Conservation (phyloP, 371 early-diverging fungal species). For the Actinomortierella wolfii region DNA sequence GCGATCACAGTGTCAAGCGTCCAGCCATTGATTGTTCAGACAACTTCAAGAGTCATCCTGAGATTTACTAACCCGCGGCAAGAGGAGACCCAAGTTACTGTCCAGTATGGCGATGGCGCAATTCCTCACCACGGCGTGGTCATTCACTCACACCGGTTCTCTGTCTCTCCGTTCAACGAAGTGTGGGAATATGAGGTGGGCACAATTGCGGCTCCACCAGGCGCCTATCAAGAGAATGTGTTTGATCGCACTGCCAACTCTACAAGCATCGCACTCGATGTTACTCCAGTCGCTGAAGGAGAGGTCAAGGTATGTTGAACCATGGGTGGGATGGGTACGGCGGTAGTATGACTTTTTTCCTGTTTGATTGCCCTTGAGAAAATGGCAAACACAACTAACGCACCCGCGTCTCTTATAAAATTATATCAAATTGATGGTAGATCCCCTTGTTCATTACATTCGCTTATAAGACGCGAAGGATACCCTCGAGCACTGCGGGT, state of each 20-base stretch:
- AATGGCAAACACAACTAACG: not conserved
- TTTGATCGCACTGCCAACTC: conserved; percentile 64
- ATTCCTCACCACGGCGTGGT: conserved; percentile 49
- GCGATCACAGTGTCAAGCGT: conserved; percentile 71
- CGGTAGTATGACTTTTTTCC: too few relatives aligned
- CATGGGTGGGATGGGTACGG: not conserved
- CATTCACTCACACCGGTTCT: conserved; percentile 72
- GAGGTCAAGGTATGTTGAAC: conserved; percentile 23
- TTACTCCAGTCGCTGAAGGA: conserved; percentile 46
- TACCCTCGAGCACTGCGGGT: conserved; percentile 10
- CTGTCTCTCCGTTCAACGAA: conserved; percentile 79
- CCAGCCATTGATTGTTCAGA: conserved; percentile 60
- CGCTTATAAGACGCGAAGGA: conserved; percentile 52
- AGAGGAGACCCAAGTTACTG: conserved; percentile 66
- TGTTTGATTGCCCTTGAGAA: not conserved
- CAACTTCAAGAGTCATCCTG: conserved; percentile 65
- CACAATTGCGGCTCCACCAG: conserved; percentile 31
- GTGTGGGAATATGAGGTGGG: conserved; percentile 84
- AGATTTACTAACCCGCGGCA: conserved; percentile 87
- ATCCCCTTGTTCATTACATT: conserved; percentile 69
- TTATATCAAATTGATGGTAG: too few relatives aligned
- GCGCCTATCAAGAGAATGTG: conserved; percentile 49
- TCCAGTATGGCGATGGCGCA: conserved; percentile 46
- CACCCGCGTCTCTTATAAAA: too few relatives aligned
- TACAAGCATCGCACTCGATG: conserved; percentile 63